phyloP scores from a whole-genome alignment of 352 stramenopile genomes.

The Albugo candida region DNA sequence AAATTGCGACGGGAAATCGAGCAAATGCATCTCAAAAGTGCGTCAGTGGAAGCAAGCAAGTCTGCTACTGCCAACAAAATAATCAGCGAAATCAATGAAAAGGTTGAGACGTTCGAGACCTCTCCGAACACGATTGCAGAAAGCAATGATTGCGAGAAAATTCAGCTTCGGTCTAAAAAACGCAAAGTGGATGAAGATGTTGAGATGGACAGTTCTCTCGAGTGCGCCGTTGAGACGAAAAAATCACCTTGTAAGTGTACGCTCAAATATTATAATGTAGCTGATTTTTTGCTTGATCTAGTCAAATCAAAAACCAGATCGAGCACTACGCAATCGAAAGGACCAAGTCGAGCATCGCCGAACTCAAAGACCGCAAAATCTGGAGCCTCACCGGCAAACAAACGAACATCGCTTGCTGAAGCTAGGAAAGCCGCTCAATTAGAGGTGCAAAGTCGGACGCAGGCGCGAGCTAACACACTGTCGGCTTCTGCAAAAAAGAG shows the following conservation, averaged over 20 bases:
- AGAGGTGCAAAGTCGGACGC: slow-evolving; percentile 42
- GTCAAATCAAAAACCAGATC: neutral
- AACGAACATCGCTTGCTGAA: slow-evolving; percentile 16
- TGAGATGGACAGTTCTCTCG: slow-evolving; percentile 20
- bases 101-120: neutral
- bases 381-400: neutral
- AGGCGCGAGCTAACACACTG: slow-evolving; percentile 34
- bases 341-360: too few species aligned
- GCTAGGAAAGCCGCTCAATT: slow-evolving; percentile 46
- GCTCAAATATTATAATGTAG: too few species aligned
- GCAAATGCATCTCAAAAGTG: slow-evolving; percentile 34
- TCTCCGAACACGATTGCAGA: too few species aligned
- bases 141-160: too few species aligned
- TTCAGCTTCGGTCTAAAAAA: too few species aligned
- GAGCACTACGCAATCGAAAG: neutral
- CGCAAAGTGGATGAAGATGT: slow-evolving; percentile 14
- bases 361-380: too few species aligned
- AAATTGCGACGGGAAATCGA: slow-evolving; percentile 34
- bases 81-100: neutral
- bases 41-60: slow-evolving; percentile 38
- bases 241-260: too few species aligned
- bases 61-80: slow-evolving; percentile 20
- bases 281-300: too few species aligned
- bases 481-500: slow-evolving; percentile 42
- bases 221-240: too few species aligned